A percentile compares a stretch with the other conserved stretches of the same genome.
Evolutionary conservation across 139 green algal genomes (phyloP).

Genomic region (Nannochloris sp.): DNA sequence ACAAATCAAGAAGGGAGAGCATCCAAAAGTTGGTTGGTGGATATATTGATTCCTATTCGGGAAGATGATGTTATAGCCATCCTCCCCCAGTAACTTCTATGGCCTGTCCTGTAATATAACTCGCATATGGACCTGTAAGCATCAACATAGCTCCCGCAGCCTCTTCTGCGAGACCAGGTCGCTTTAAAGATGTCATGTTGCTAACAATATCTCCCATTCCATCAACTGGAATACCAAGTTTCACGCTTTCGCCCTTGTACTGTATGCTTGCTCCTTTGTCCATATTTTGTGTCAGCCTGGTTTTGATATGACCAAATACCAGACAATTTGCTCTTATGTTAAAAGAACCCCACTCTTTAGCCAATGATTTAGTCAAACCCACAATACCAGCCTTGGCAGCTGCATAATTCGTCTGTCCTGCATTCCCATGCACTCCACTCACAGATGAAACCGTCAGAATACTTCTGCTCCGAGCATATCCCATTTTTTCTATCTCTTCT

Average conservation of each 20-base stretch:
- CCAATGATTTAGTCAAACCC: slow-evolving; percentile 66
- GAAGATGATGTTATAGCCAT: slow-evolving; percentile 4
- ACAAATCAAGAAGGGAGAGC: slow-evolving; percentile 8
- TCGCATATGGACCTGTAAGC: slow-evolving; percentile 41
- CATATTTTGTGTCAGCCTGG: slow-evolving; percentile 58
- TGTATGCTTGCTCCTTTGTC: slow-evolving; percentile 38
- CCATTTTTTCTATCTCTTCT: slow-evolving; percentile 34
- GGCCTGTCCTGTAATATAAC: slow-evolving; percentile 45
- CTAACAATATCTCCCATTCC: slow-evolving; percentile 16
- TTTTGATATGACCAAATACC: slow-evolving; percentile 66
- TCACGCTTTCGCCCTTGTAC: slow-evolving; percentile 43
- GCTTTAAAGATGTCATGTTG: slow-evolving; percentile 46
- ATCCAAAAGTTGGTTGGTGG: slow-evolving; percentile 21
- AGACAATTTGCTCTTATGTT: slow-evolving; percentile 75
- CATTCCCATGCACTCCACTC: slow-evolving; percentile 56
- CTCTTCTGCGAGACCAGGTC: slow-evolving; percentile 58
- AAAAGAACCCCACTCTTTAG: slow-evolving; percentile 73
- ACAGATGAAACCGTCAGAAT: slow-evolving; percentile 82
- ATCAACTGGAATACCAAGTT: slow-evolving; percentile 58
- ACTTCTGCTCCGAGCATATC: slow-evolving; percentile 32
- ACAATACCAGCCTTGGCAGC: slow-evolving; percentile 60
- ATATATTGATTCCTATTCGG: slow-evolving; percentile 17
- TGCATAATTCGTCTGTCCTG: slow-evolving; percentile 23
- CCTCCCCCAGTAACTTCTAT: slow-evolving; percentile 38
- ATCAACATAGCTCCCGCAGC: slow-evolving; percentile 69